Evolutionary conservation across 768 basidiomycete genomes (phyloP), one percentile per base, ranked within the genome.

Genomic region (Lenzites betulinus): DNA sequence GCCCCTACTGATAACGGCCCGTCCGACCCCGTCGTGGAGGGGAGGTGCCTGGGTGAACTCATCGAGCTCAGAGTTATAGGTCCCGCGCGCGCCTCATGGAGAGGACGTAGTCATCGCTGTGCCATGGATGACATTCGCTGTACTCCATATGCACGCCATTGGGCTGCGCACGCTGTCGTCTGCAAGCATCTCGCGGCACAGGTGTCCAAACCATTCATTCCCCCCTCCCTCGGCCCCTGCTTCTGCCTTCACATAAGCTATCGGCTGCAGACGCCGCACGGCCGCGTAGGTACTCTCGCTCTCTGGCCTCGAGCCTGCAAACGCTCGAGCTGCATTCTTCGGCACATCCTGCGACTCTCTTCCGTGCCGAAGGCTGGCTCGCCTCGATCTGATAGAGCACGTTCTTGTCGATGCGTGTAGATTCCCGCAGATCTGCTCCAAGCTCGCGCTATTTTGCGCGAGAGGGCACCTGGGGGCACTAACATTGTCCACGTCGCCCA

Each of bases 1-100:
- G n/a, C 7, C 23, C 22, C 18, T 11, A 39, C 36, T 47, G 61
- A 62, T 62, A 62, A 62, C 56, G 61, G 55, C 48, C 61, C 60
- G 55, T 23, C 13, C 38, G 20, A 42, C 22, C 8, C 55, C 56
- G 54, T 28, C 43, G 52, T 60, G 55, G 42, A 43, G 43, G 26
- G 22, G n/a, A 18, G 1, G 51, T 59, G 51, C 51, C 51, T 59
- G 51, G 58, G 3, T 16, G 28, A 47, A 18, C n/a, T 48, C 25
- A 25, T 16, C 36, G 16, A 16, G 13, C 13, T 22, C 39, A 52
- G 18, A n/a, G 39, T 13, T 38, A 53, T 25, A 59, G 58, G 36
- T 22, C n/a, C 58, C 58, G 51, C 23, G 38, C 25, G 43, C 44
- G 20, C 20, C 16, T 13, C 28, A 33, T 23, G 41, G 35, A 12